phyloP scores from a whole-genome alignment of 306 rosid genomes.

The Trichosanthes cucumerina region DNA sequence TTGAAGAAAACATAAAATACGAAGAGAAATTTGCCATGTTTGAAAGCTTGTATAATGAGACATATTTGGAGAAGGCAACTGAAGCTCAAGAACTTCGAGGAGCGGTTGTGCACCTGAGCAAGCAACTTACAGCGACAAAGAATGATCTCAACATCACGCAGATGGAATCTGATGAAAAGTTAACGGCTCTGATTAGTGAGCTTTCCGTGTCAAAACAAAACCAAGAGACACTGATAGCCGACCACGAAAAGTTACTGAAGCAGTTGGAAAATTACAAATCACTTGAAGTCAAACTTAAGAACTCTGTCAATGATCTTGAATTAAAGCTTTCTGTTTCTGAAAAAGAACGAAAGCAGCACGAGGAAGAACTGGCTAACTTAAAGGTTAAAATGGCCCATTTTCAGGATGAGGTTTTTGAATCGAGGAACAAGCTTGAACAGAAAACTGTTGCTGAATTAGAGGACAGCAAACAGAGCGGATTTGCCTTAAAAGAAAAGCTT shows the following conservation, averaged over 20 bases:
- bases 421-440: slow-evolving; percentile 19
- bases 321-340: slow-evolving; percentile 23
- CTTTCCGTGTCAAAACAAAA: slow-evolving; percentile 18
- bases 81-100: slow-evolving; percentile 27
- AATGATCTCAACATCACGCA: slow-evolving; percentile 19
- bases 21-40: slow-evolving; percentile 17
- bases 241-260: slow-evolving; percentile 20
- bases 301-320: slow-evolving; percentile 25
- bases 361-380: slow-evolving; percentile 19
- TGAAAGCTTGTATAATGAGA: slow-evolving; percentile 20
- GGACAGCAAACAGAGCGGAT: slow-evolving; percentile 17
- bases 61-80: slow-evolving; percentile 21
- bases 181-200: slow-evolving; percentile 17
- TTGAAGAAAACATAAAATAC: slow-evolving; percentile 24
- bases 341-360: slow-evolving; percentile 21
- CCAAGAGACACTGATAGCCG: slow-evolving; percentile 15
- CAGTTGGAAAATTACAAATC: slow-evolving; percentile 24
- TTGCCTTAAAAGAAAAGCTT: slow-evolving; percentile 23
- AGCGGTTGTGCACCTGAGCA: slow-evolving; percentile 16
- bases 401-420: slow-evolving; percentile 17
- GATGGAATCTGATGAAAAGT: slow-evolving; percentile 20
- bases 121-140: slow-evolving; percentile 21
- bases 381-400: slow-evolving; percentile 9
- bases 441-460: slow-evolving; percentile 22
- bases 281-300: slow-evolving; percentile 23